Conservation (phyloP, 148 eudicot genomes). For the Vaccinium corymbosum region DNA sequence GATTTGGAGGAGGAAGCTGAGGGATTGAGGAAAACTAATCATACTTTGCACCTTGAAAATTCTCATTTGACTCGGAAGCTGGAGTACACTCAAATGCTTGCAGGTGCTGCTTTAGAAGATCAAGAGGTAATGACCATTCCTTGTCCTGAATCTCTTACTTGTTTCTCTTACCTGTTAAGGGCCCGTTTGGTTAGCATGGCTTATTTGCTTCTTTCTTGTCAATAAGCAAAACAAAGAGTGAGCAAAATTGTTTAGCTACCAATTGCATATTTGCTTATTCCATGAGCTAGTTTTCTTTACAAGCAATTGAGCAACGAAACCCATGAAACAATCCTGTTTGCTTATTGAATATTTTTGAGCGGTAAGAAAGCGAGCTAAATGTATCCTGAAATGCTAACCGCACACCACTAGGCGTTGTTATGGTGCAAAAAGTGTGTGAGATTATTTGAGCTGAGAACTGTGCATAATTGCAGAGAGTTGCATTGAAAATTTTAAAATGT, state of each 20-base stretch:
- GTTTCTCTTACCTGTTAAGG: background rate
- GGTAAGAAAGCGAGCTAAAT: background rate
- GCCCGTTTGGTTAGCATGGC: background rate
- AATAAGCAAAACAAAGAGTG: background rate
- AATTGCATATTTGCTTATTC: background rate
- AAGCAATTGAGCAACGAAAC: background rate
- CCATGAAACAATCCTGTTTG: background rate
- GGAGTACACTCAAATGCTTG: slow-evolving; percentile 63
- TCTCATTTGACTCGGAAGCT: slow-evolving; percentile 52
- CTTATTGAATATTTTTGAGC: background rate
- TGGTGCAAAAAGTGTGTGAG: background rate
- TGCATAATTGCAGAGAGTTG: background rate
- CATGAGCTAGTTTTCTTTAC: background rate
- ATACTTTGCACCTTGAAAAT: slow-evolving; percentile 50
- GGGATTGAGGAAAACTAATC: slow-evolving; percentile 50
- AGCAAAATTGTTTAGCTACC: background rate
- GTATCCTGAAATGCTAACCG: background rate
- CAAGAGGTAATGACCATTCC: slow-evolving; percentile 41
- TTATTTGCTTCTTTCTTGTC: background rate
- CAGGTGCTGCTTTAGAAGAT: slow-evolving; percentile 55
- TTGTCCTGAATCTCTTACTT: slow-evolving; percentile 1
- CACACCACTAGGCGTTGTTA: background rate
- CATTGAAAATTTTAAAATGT: background rate
- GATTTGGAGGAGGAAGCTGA: slow-evolving; percentile 59
- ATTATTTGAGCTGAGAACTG: background rate